Conservation (phyloP, 2,329 filamentous ascomycete species). For the Colletotrichum nymphaeae region DNA sequence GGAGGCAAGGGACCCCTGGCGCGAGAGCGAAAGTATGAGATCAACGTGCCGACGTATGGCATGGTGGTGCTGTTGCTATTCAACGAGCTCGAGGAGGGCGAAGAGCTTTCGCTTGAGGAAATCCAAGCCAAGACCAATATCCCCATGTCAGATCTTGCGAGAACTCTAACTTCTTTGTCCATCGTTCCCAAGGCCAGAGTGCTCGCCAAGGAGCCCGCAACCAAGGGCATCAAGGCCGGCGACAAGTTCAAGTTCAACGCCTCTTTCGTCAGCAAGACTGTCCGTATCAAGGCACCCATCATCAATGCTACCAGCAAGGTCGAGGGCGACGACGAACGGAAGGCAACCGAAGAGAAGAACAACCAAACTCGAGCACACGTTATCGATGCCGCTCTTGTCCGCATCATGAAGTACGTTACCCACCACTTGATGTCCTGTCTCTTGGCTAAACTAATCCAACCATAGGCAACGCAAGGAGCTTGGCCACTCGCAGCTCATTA, state of each 20-base stretch:
- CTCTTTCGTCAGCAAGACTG: conserved; percentile 82
- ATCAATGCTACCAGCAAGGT: conserved; percentile 86
- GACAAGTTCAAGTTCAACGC: conserved; percentile 88
- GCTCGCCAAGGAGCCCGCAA: conserved; percentile 82
- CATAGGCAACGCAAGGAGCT: conserved; percentile 78
- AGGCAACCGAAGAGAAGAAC: conserved; percentile 80
- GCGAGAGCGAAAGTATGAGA: conserved; percentile 82
- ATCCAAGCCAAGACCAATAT: conserved; percentile 88
- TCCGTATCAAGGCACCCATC: conserved; percentile 90
- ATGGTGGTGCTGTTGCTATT: conserved; percentile 93
- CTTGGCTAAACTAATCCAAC: conserved; percentile 42
- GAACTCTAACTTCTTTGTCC: conserved; percentile 84
- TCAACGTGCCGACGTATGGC: conserved; percentile 91
- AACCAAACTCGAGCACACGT: conserved; percentile 77
- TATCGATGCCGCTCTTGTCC: conserved; percentile 81
- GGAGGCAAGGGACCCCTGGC: conserved; percentile 73
- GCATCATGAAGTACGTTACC: conserved; percentile 85
- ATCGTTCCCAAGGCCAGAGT: conserved; percentile 87
- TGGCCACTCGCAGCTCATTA: conserved; percentile 75
- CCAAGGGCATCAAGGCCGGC: conserved; percentile 78
- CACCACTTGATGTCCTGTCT: not conserved
- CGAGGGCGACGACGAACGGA: conserved; percentile 77
- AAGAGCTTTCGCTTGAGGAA: conserved; percentile 73
- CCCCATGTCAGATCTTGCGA: conserved; percentile 76
- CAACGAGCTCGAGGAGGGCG: conserved; percentile 74